Conservation (phyloP, 306 rosid species). For the Astragalus glycyphyllos region DNA sequence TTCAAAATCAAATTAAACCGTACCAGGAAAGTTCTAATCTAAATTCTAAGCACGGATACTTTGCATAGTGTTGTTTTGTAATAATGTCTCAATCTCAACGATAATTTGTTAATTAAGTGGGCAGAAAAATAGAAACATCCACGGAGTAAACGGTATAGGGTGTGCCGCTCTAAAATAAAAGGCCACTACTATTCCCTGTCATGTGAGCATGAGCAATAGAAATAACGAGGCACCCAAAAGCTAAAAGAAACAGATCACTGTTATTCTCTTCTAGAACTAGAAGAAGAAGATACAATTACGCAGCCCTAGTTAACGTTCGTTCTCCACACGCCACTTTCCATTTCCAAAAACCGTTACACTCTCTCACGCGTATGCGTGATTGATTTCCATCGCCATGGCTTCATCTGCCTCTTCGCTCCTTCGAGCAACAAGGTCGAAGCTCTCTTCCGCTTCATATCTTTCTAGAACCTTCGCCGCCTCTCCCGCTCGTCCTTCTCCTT, state of each 20-base stretch:
- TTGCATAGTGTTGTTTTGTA: too few relatives aligned
- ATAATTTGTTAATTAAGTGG: conserved; percentile 2
- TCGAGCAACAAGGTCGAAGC: conserved; percentile 65
- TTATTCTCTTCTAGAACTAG: not conserved
- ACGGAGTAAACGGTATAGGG: not conserved
- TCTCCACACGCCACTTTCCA: conserved; percentile 61
- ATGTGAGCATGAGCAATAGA: not conserved
- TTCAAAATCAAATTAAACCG: too few relatives aligned
- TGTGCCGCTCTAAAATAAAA: not conserved
- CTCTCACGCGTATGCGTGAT: conserved; percentile 42
- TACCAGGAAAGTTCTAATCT: too few relatives aligned
- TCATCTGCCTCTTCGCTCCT: conserved; percentile 69
- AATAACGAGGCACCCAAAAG: not conserved
- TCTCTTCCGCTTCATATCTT: conserved; percentile 43
- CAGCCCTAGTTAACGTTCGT: conserved; percentile 56
- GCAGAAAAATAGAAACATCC: not conserved
- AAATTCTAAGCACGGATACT: too few relatives aligned
- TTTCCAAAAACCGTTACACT: conserved; percentile 27
- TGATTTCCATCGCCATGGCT: conserved; percentile 57
- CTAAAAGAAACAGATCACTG: not conserved
- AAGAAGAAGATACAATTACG: conserved; percentile 22
- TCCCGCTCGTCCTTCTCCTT: conserved; percentile 17
- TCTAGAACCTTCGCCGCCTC: conserved; percentile 56
- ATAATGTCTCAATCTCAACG: not conserved
- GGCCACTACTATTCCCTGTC: not conserved